A percentile compares a stretch with the other conserved stretches of the same genome.
Conservation (phyloP, 345 rosid species). For the Euphorbia tirucalli region DNA sequence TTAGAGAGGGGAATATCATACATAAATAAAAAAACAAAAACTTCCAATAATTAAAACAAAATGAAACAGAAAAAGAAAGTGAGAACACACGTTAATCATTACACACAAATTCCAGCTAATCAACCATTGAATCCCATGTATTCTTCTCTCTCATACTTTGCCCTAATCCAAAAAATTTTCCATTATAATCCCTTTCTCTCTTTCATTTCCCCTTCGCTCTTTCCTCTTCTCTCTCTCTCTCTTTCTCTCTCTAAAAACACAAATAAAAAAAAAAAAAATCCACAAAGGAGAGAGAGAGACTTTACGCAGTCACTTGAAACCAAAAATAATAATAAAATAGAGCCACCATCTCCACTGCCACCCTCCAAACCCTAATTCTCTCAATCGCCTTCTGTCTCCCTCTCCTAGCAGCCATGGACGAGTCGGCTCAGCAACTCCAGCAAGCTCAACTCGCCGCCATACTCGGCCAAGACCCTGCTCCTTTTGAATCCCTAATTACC, state of each 20-base stretch:
- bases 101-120: slow-evolving; percentile 20
- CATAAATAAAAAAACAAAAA: too few relatives aligned
- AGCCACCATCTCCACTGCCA: slow-evolving; percentile 3
- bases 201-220: not conserved
- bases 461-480: slow-evolving; percentile 76
- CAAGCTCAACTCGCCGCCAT: slow-evolving; percentile 78
- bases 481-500: slow-evolving; percentile 80
- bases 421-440: slow-evolving; percentile 62
- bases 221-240: not conserved
- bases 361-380: slow-evolving; percentile 13
- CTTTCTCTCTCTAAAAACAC: slow-evolving; percentile 13
- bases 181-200: not conserved
- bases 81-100: slow-evolving; percentile 10
- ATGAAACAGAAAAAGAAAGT: not conserved
- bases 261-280: not conserved
- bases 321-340: not conserved
- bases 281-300: not conserved
- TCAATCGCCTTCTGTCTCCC: not conserved
- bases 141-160: not conserved
- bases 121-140: too few relatives aligned
- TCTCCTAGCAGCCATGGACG: slow-evolving; percentile 51
- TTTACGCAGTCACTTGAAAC: not conserved
- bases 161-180: not conserved
- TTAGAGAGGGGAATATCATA: too few relatives aligned
- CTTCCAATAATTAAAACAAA: too few relatives aligned